These are phyloP conservation scores for Sporobolomyces pararoseus DNA, from an alignment of 768 basidiomycete species.

Conservation along the genomic window DNA sequence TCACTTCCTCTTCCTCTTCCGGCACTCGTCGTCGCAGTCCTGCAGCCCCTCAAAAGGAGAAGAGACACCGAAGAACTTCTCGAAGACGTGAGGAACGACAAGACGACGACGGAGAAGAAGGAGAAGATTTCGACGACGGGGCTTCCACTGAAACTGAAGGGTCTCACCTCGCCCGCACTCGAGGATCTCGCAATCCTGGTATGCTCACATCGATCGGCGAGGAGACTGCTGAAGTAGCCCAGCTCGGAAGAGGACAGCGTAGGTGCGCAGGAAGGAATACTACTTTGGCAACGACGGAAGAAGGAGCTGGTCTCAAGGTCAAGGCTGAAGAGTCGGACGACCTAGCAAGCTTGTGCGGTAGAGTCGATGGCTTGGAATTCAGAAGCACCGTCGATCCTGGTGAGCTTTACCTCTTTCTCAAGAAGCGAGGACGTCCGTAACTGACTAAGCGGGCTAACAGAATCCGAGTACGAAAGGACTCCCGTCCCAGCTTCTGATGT, in stretches of 20 bases:
- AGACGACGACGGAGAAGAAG: no score
- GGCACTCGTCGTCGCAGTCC: neutral
- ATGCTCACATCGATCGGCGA: neutral
- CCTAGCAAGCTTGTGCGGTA: constrained; percentile 14
- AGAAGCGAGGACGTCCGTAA: neutral
- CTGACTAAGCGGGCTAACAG: neutral
- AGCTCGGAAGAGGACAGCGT: neutral
- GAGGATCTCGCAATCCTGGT: neutral
- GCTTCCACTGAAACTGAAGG: constrained; percentile 22
- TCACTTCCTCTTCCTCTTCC: neutral
- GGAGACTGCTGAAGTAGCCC: neutral
- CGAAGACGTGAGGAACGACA: neutral
- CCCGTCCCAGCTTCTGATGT: constrained; percentile 1
- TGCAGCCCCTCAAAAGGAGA: constrained; percentile 10
- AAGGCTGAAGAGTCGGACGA: constrained; percentile 15
- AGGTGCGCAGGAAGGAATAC: neutral
- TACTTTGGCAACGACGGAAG: neutral
- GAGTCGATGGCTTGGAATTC: constrained; percentile 17
- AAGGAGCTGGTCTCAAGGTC: neutral
- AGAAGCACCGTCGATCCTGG: constrained; percentile 24
- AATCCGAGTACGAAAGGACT: constrained; percentile 3
- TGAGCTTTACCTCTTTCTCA: neutral
- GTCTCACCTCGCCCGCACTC: constrained; percentile 11
- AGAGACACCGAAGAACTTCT: neutral
- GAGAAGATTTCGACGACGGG: constrained; percentile 6